These are phyloP conservation scores for Saturnispora kantuleensis DNA, from an alignment of 805 yeast genomes.

Conservation along the genomic window DNA sequence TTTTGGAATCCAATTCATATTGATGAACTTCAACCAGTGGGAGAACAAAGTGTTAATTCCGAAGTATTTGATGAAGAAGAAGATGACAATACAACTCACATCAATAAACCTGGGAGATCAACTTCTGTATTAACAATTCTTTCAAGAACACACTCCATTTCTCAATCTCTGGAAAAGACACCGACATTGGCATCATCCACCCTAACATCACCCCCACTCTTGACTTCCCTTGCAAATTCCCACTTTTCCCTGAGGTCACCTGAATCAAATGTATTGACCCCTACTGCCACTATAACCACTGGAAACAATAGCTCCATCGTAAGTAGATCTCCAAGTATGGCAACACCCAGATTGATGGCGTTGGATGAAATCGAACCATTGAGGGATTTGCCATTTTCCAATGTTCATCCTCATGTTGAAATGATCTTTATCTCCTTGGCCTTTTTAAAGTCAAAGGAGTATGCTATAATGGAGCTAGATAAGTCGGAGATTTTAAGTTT, in stretches of 20 bases:
- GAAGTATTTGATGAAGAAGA: constrained; percentile 6
- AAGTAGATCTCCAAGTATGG: not conserved
- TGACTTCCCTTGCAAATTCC: constrained; percentile 1
- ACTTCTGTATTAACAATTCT: constrained; percentile 24
- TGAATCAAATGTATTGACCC: constrained; percentile 4
- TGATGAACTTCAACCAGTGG: constrained; percentile 11
- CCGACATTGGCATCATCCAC: constrained; percentile 22
- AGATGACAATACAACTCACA: not conserved
- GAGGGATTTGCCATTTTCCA: constrained; percentile 40
- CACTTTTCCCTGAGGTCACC: constrained; percentile 1
- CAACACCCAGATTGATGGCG: constrained; percentile 1
- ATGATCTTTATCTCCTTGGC: constrained; percentile 69
- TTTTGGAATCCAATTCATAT: constrained; percentile 44
- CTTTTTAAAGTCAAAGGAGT: constrained; percentile 69
- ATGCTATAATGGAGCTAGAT: constrained; percentile 74
- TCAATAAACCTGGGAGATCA: constrained; percentile 18
- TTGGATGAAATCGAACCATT: constrained; percentile 21
- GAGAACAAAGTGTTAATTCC: not conserved
- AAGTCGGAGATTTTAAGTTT: constrained; percentile 82
- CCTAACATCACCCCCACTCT: constrained; percentile 10
- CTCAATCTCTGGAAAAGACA: constrained; percentile 18
- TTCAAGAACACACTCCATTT: constrained; percentile 14
- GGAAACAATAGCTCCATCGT: not conserved
- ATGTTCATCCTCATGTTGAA: constrained; percentile 66
- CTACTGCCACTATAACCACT: constrained; percentile 1